Evolutionary conservation across 202 grass and related monocot species (phyloP).

Genomic region (Panicum hallii): DNA sequence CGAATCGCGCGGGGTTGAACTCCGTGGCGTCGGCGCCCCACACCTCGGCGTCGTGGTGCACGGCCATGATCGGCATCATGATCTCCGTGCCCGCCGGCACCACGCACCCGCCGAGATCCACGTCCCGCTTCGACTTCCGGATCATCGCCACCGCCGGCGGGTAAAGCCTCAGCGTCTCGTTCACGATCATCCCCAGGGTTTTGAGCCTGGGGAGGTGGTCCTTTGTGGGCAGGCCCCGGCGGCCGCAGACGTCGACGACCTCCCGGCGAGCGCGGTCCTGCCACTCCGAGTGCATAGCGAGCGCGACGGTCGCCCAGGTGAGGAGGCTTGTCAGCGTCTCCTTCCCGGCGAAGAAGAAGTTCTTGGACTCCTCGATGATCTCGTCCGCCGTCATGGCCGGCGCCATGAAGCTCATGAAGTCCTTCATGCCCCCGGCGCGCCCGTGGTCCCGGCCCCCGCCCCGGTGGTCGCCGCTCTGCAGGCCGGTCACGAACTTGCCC

Average conservation of each 20-base stretch:
- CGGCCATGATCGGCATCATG: constrained; percentile 72
- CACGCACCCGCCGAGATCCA: constrained; percentile 60
- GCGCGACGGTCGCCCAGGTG: constrained; percentile 74
- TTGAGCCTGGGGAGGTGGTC: constrained; percentile 70
- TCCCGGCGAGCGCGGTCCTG: constrained; percentile 73
- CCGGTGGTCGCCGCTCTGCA: constrained; percentile 35
- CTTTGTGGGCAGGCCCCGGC: constrained; percentile 42
- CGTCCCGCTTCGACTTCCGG: constrained; percentile 61
- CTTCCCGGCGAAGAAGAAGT: constrained; percentile 94
- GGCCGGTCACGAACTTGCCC: constrained; percentile 47
- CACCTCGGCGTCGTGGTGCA: constrained; percentile 67
- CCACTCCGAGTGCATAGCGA: constrained; percentile 88
- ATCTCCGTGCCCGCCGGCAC: constrained; percentile 79
- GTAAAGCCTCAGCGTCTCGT: constrained; percentile 77
- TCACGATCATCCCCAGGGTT: constrained; percentile 64
- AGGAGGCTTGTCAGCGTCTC: constrained; percentile 78
- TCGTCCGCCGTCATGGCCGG: constrained; percentile 50
- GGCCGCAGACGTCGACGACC: constrained; percentile 66
- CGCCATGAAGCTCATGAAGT: constrained; percentile 53
- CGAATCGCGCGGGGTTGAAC: constrained; percentile 67
- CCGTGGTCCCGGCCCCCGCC: not conserved
- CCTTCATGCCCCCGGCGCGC: constrained; percentile 31
- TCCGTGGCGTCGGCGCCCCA: constrained; percentile 66
- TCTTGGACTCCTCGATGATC: constrained; percentile 92
- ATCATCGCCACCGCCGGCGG: constrained; percentile 79